A percentile compares a stretch with the other conserved stretches of the same genome.
phyloP scores from a whole-genome alignment of 2,329 filamentous ascomycete species.

The Verticillium nonalfalfae region DNA sequence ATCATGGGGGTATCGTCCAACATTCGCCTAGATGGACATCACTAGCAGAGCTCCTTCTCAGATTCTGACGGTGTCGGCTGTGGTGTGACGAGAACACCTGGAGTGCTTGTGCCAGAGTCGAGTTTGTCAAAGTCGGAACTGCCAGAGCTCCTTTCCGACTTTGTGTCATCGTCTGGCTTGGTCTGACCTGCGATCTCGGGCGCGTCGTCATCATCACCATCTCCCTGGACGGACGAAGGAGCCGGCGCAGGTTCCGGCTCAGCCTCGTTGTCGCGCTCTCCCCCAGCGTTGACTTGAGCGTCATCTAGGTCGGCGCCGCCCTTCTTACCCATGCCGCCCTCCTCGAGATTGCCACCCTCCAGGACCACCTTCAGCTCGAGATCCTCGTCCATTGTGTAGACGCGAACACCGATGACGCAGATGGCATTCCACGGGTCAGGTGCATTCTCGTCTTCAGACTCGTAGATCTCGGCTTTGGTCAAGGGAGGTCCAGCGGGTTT shows the following conservation, averaged over 20 bases:
- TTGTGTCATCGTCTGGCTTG: constrained; percentile 5
- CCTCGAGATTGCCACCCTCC: constrained; percentile 46
- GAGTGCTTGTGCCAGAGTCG: constrained; percentile 9
- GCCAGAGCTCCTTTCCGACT: constrained; percentile 10
- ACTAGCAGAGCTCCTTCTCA: constrained; percentile 14
- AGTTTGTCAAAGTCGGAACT: constrained; percentile 11
- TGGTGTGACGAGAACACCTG: constrained; percentile 16
- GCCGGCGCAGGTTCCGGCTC: neutral
- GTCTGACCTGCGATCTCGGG: constrained; percentile 1
- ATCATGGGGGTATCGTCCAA: neutral
- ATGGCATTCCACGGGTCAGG: constrained; percentile 58
- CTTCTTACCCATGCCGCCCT: constrained; percentile 52
- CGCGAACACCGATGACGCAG: constrained; percentile 52
- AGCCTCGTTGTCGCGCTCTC: constrained; percentile 24
- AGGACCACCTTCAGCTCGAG: constrained; percentile 49
- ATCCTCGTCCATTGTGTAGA: constrained; percentile 53
- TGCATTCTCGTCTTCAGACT: constrained; percentile 51
- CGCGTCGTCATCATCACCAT: neutral
- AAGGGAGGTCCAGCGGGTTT: constrained; percentile 25
- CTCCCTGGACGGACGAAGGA: neutral
- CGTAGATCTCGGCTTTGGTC: constrained; percentile 30
- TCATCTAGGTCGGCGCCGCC: constrained; percentile 50
- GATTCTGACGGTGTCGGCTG: constrained; percentile 21
- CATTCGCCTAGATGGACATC: neutral
- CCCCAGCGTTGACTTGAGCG: constrained; percentile 48